phyloP scores from a whole-genome alignment of 805 yeast species.

The Wickerhamia fluorescens region DNA sequence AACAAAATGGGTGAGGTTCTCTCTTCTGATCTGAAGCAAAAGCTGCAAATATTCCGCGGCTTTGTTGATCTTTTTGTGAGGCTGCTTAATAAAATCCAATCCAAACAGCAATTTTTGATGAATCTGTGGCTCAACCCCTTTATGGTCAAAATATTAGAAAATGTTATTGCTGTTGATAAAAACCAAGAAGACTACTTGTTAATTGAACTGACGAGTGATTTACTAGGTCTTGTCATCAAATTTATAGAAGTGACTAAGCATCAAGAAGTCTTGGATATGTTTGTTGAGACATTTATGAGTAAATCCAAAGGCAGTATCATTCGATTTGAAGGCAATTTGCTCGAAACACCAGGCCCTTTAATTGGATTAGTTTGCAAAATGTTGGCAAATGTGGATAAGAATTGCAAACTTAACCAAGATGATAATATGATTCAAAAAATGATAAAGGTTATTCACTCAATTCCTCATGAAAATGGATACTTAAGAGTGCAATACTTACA shows the following conservation, averaged over 20 bases:
- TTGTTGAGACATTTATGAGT: conserved; percentile 28
- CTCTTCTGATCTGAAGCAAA: conserved; percentile 2
- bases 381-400: conserved; percentile 47
- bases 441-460: conserved; percentile 5
- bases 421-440: no score
- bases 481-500: conserved; percentile 52
- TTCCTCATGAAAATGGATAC: conserved; percentile 18
- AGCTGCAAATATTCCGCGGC: conserved; percentile 3
- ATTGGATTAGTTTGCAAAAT: conserved; percentile 35
- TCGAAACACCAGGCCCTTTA: conserved; percentile 21
- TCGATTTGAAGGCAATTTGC: conserved; percentile 9
- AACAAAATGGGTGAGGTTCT: conserved; percentile 24
- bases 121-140: conserved; percentile 39
- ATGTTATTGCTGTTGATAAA: conserved; percentile 5
- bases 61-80: conserved; percentile 12
- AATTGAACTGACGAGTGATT: conserved; percentile 34
- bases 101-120: conserved; percentile 27
- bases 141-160: conserved; percentile 31
- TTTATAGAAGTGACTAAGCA: conserved; percentile 37
- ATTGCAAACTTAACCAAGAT: conserved; percentile 7
- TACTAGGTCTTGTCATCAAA: conserved; percentile 35
- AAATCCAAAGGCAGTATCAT: conserved; percentile 3
- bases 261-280: conserved; percentile 36
- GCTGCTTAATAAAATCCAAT: conserved; percentile 22
- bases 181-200: conserved; percentile 10